A percentile compares a stretch with the other conserved stretches of the same genome.
Conservation (phyloP, 805 yeast species). For the Kregervanrija pseudodelftensis region DNA sequence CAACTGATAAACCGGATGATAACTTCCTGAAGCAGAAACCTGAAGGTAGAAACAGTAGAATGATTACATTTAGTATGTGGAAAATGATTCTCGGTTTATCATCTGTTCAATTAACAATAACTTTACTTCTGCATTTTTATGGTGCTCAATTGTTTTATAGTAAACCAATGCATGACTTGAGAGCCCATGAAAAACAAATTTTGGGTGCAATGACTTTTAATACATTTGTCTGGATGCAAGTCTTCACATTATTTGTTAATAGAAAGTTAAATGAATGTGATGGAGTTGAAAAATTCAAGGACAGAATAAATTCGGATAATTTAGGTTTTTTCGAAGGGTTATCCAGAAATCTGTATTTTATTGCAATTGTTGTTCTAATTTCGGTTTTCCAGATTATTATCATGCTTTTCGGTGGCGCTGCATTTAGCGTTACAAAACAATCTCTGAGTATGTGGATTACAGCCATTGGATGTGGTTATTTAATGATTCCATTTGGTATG, state of each 20-base stretch:
- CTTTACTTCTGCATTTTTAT: conserved; percentile 75
- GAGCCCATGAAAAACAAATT: conserved; percentile 45
- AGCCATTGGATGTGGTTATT: conserved; percentile 71
- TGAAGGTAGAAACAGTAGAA: conserved; percentile 68
- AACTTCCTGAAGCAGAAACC: conserved; percentile 75
- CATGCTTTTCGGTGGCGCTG: conserved; percentile 97
- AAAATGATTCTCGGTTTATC: conserved; percentile 95
- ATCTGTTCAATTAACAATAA: conserved; percentile 65
- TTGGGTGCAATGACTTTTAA: conserved; percentile 85
- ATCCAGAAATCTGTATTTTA: conserved; percentile 75
- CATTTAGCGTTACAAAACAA: conserved; percentile 75
- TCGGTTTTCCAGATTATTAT: conserved; percentile 81
- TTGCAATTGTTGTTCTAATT: conserved; percentile 63
- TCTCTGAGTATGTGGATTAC: conserved; percentile 87
- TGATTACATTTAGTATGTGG: conserved; percentile 94
- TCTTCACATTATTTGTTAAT: conserved; percentile 85
- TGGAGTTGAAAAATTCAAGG: conserved; percentile 49
- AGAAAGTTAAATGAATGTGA: conserved; percentile 81
- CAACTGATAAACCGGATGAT: conserved; percentile 93
- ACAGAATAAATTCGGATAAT: conserved; percentile 54
- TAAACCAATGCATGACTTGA: conserved; percentile 9
- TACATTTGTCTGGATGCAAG: conserved; percentile 96
- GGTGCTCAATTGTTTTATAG: conserved; percentile 57
- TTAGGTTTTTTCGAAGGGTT: conserved; percentile 80
- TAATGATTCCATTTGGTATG: conserved; percentile 75